Evolutionary conservation across 306 rosid species (phyloP).

Genomic region (Glycine tomentella): DNA sequence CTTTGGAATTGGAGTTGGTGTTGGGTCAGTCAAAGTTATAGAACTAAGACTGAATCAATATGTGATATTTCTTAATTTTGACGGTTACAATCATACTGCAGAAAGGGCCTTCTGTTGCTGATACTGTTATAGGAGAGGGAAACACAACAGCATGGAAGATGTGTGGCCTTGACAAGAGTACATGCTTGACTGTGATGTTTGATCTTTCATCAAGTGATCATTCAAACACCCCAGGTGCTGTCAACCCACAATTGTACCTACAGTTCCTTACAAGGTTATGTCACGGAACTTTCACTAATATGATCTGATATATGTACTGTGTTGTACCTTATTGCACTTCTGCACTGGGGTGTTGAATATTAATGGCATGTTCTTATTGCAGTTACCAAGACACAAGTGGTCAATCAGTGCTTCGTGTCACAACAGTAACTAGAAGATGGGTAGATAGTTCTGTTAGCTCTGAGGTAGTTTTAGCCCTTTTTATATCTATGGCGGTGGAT

Average conservation of each 20-base stretch:
- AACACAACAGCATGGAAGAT: conserved; percentile 86
- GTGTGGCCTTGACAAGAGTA: conserved; percentile 94
- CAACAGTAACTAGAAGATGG: conserved; percentile 92
- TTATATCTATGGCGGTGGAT: conserved; percentile 22
- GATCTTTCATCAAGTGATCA: conserved; percentile 87
- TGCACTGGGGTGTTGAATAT: conserved; percentile 19
- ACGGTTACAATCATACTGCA: conserved; percentile 51
- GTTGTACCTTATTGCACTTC: neutral
- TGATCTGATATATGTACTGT: neutral
- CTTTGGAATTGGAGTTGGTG: conserved; percentile 12
- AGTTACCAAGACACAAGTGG: conserved; percentile 87
- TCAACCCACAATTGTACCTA: conserved; percentile 80
- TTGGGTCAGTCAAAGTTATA: too few relatives aligned
- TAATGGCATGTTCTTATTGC: conserved; percentile 49
- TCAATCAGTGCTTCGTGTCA: conserved; percentile 84
- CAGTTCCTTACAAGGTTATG: conserved; percentile 89
- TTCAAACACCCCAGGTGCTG: conserved; percentile 68
- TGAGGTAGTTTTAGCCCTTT: conserved; percentile 68
- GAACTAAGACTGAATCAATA: too few relatives aligned
- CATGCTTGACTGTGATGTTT: conserved; percentile 86
- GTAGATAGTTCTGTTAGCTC: conserved; percentile 81
- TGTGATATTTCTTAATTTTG: neutral
- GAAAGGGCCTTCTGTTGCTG: conserved; percentile 94
- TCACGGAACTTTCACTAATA: conserved; percentile 20
- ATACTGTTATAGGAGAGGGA: conserved; percentile 83